Conservation (phyloP, 2,329 filamentous ascomycete genomes). For the Dothidotthia symphoricarpi region DNA sequence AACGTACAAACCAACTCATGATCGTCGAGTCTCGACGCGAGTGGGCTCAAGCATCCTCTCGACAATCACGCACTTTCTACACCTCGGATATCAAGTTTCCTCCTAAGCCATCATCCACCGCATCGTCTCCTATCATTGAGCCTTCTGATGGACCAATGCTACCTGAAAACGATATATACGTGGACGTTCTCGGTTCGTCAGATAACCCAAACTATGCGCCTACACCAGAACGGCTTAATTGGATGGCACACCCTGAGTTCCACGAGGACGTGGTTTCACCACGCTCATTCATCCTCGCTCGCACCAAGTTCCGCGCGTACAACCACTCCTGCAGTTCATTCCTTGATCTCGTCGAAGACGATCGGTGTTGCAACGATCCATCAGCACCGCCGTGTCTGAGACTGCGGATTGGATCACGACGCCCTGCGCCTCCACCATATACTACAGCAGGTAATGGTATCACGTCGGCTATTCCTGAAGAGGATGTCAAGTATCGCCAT, state of each 20-base stretch:
- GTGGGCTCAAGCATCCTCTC: constrained; percentile 57
- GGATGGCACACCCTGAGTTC: constrained; percentile 49
- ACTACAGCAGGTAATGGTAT: neutral
- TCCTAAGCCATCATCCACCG: constrained; percentile 4
- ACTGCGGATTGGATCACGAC: constrained; percentile 52
- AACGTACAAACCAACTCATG: constrained; percentile 56
- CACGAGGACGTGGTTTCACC: constrained; percentile 47
- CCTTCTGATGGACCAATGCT: constrained; percentile 10
- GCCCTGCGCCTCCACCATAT: constrained; percentile 27
- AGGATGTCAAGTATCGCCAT: constrained; percentile 27
- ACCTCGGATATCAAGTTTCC: constrained; percentile 54
- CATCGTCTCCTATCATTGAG: constrained; percentile 6
- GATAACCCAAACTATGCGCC: constrained; percentile 43
- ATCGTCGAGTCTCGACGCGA: constrained; percentile 70
- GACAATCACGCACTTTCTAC: constrained; percentile 66
- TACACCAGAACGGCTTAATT: constrained; percentile 41
- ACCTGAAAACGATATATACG: constrained; percentile 32
- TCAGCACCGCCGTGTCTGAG: constrained; percentile 44
- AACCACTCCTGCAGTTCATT: constrained; percentile 55
- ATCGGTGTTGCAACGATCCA: constrained; percentile 36
- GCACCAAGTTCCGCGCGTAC: constrained; percentile 58
- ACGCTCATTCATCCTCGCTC: constrained; percentile 51
- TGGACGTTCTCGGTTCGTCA: constrained; percentile 24
- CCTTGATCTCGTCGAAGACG: constrained; percentile 59
- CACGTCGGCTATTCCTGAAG: constrained; percentile 4